Conservation (phyloP, 441 rosid genomes). For the Populus hybrid region DNA sequence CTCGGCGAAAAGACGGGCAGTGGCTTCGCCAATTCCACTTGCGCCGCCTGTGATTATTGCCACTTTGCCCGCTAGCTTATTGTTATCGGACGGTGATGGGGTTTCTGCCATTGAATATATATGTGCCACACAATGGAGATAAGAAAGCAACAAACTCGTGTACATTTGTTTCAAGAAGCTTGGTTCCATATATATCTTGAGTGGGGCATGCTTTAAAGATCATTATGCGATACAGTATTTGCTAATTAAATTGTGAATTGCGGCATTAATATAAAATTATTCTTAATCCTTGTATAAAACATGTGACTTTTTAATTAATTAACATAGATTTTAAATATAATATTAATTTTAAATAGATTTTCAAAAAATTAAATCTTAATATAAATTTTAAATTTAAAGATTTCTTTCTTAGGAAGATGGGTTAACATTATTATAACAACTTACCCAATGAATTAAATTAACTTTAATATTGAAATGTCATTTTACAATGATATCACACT, state of each 20-base stretch:
- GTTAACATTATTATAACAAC: no score
- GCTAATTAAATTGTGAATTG: not conserved
- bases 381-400: no score
- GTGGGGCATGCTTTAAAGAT: not conserved
- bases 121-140: not conserved
- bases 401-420: no score
- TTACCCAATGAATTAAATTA: no score
- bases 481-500: no score
- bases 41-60: conserved; percentile 47
- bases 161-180: not conserved
- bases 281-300: no score
- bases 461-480: no score
- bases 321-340: no score
- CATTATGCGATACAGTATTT: not conserved
- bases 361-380: no score
- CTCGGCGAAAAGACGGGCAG: conserved; percentile 35
- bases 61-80: conserved; percentile 28
- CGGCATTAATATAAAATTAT: not conserved
- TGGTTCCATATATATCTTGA: not conserved
- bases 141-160: not conserved
- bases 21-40: conserved; percentile 43
- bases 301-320: no score
- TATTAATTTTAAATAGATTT: no score
- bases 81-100: not conserved
- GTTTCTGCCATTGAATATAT: not conserved